Conservation (phyloP, 305 asterid species). For the Fraxinus floribunda region DNA sequence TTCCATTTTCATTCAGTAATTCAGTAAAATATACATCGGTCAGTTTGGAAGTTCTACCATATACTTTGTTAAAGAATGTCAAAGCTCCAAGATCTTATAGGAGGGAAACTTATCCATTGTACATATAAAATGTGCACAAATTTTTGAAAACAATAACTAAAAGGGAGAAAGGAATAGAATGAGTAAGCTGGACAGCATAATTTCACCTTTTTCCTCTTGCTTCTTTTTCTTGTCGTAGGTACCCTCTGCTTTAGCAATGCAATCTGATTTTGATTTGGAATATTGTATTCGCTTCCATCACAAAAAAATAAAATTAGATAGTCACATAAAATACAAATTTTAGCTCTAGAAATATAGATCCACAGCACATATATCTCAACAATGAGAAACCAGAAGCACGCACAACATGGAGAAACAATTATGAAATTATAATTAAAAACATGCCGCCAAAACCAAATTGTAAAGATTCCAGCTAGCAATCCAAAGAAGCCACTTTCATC, state of each 20-base stretch:
- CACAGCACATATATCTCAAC: conserved; percentile 8
- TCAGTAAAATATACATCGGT: neutral
- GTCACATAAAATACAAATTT: neutral
- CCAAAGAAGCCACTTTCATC: neutral
- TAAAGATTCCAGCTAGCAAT: neutral
- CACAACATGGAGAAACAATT: neutral
- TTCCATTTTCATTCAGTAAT: neutral
- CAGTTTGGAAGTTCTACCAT: neutral
- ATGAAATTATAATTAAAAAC: neutral
- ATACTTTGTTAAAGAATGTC: neutral
- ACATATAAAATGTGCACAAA: neutral
- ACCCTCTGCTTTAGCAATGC: conserved; percentile 96
- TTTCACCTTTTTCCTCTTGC: conserved; percentile 87
- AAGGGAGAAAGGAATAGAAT: neutral
- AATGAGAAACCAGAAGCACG: neutral
- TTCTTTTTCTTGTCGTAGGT: conserved; percentile 96
- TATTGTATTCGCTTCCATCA: conserved; percentile 83
- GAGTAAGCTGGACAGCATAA: conserved; percentile 19
- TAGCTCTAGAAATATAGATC: neutral
- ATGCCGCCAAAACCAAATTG: neutral
- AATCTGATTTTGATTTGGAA: conserved; percentile 86
- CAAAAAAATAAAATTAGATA: conserved; percentile 18
- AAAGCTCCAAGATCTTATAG: neutral
- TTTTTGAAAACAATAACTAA: neutral
- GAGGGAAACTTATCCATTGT: neutral